Evolutionary conservation across 73 alveolate species (phyloP), one percentile per base, ranked within the genome.

Genomic region (Paramecium octaurelia): DNA sequence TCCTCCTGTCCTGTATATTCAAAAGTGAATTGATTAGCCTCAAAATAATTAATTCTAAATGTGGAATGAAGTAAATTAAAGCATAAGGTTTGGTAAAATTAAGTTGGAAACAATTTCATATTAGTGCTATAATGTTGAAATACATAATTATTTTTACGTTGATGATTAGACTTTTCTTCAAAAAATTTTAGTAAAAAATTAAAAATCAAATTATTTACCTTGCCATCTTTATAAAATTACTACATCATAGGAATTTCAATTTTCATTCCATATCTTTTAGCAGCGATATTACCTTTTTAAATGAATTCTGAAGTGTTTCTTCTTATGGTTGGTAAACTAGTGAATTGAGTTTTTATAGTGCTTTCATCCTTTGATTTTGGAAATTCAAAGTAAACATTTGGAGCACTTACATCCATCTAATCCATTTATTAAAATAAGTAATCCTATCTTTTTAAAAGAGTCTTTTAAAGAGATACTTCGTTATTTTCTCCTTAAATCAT

Each of bases 1-100:
- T 80, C 70, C 2, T 42, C 91, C 27, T 80, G 12, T 44, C 91
- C 91, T 23, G 91, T 80, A 80, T 80, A 9, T 80, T 80, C 91
- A 48, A 80, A 80, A 3, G 91, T 80, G 24, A 20, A 80, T 80
- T 42, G 24, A 48, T 80, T 80, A 27, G 91, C 91, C 14, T 80
- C 70, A 10, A 31, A 80, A 48, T 80, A 80, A 44, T 80, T 80
- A 11, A 80, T 80, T 48, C 75, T 42, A 44, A 24, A 80, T 0
- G 77, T 80, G 1, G 76, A 44, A 18, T 80, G 91, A 1, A 80
- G 10, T 24, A 44, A 12, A 46, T 80, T 80, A 80, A 43, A 43
- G 23, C 76, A 44, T 44, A 80, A 80, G 10, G 46, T 46, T 80
- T 42, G 10, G 46, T 80, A 80, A 43, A 8, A 80, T 12, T 40